Base-by-base conservation (phyloP, 805 yeast genomes). In the Candida boleticola region DNA sequence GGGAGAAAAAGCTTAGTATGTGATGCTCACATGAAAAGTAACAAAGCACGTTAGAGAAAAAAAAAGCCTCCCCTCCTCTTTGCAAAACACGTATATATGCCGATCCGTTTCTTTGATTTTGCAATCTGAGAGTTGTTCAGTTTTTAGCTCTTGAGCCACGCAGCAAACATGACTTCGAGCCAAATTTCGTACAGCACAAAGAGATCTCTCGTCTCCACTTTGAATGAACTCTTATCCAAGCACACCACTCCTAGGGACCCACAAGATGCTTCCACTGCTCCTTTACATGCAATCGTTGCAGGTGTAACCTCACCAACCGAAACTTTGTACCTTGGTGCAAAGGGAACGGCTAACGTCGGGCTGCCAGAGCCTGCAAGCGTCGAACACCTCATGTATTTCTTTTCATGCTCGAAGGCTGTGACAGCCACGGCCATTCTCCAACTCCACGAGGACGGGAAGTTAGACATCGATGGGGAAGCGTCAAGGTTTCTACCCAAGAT, bases 401-500 rank as follows among this genome's bases (percentile, higher is more conserved):
- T 45, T 40, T 66, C 71, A 5, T 60, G 62, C 32, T 60, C 70
- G 6, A 66, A 66, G 44, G 48, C 68, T 5, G 49, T 66, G 30
- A 64, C 75, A 1, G 60, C 56, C 3, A 58, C 64, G 54, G 73
- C 66, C 3, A 45, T 62, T n/a, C 52, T 69, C 26, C 55, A 58
- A 20, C 57, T 70, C 19, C 55, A 54, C 31, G 70, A 68, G 25
- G 55, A 55, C 21, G 67, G 66, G 0, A 46, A 48, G 30, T 46
- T 70, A 5, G 57, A 60, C 4, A 47, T 70, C 37, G 73, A 69
- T 36, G 54, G 36, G 3, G 71, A 70, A 1, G 70, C 63, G 3
- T 47, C 51, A 13, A 47, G 44, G 13, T 61, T 61, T 42, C 38
- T 68, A n/a, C 74, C 74, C 0, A 50, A 50, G 20, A 51, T 70